Conservation (phyloP, 73 alveolate species). For the Paramecium biaurelia region DNA sequence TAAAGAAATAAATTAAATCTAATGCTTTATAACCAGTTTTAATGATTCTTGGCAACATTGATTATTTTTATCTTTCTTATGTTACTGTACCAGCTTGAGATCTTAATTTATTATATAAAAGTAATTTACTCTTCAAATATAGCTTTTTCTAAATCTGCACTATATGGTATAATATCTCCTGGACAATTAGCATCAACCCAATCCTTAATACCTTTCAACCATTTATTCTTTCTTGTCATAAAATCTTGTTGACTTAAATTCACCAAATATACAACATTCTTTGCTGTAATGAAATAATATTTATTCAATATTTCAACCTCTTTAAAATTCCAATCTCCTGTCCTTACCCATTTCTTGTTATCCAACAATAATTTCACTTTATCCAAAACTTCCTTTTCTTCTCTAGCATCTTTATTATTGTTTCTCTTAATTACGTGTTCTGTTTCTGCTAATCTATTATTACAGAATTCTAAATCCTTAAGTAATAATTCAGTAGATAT, state of each 20-base stretch:
- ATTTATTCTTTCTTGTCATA: constrained; percentile 89
- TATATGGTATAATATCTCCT: constrained; percentile 95
- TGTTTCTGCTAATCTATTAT: constrained; percentile 78
- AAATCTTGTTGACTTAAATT: constrained; percentile 90
- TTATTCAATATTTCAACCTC: constrained; percentile 93
- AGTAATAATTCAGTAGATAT: constrained; percentile 90
- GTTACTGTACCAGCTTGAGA: constrained; percentile 51
- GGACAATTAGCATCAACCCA: constrained; percentile 95
- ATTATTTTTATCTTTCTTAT: constrained; percentile 77
- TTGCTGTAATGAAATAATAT: constrained; percentile 92
- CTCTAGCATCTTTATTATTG: constrained; percentile 83
- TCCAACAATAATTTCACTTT: constrained; percentile 78
- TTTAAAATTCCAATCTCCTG: constrained; percentile 87
- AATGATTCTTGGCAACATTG: constrained; percentile 89
- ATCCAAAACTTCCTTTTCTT: constrained; percentile 84
- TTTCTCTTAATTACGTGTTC: constrained; percentile 90
- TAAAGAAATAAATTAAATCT: constrained; percentile 95
- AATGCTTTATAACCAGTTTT: constrained; percentile 93
- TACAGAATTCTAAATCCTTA: constrained; percentile 85
- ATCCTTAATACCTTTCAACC: constrained; percentile 85
- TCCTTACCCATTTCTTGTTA: constrained; percentile 74
- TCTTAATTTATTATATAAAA: background rate
- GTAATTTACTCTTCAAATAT: constrained; percentile 67
- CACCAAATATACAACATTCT: constrained; percentile 95
- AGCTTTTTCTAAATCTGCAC: constrained; percentile 89